phyloP scores from a whole-genome alignment of 1,139 yeast genomes.

The Yamadazyma taylorii region DNA sequence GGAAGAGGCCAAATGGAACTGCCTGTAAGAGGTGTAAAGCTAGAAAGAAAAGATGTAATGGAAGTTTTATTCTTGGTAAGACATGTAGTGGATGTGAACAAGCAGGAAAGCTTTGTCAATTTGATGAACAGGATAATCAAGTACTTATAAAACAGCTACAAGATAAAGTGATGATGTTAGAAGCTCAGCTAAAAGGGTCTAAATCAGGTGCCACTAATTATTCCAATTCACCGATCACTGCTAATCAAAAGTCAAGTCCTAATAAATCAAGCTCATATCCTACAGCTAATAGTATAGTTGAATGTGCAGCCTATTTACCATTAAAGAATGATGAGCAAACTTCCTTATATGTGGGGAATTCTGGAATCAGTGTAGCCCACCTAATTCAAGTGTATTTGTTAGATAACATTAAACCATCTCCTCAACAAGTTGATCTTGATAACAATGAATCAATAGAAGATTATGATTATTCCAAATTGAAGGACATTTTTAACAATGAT shows the following conservation, averaged over 20 bases:
- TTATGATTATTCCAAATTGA: background rate
- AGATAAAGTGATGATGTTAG: slow-evolving; percentile 5
- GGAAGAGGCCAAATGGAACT: background rate
- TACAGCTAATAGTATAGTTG: slow-evolving; percentile 5
- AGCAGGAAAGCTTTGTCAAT: slow-evolving; percentile 4
- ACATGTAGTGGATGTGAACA: slow-evolving; percentile 7
- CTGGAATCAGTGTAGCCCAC: slow-evolving; percentile 9
- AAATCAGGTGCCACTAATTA: background rate
- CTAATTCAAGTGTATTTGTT: slow-evolving; percentile 10
- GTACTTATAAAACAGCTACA: slow-evolving; percentile 7
- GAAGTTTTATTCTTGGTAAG: slow-evolving; percentile 3
- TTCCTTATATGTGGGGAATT: slow-evolving; percentile 10
- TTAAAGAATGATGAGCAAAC: slow-evolving; percentile 10
- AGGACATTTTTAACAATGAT: slow-evolving; percentile 5
- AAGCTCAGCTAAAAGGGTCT: slow-evolving; percentile 2
- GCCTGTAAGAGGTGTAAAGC: slow-evolving; percentile 11
- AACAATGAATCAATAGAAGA: slow-evolving; percentile 2
- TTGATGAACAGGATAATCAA: slow-evolving; percentile 4
- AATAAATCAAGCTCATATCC: background rate
- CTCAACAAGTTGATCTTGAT: background rate
- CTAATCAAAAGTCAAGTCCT: background rate
- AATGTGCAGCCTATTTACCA: slow-evolving; percentile 13
- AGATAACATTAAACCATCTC: slow-evolving; percentile 1
- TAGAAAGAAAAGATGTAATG: slow-evolving; percentile 11
- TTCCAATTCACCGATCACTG: too few relatives aligned